phyloP scores from a whole-genome alignment of 495 filamentous ascomycete genomes.

The Penicillium maclennaniae region DNA sequence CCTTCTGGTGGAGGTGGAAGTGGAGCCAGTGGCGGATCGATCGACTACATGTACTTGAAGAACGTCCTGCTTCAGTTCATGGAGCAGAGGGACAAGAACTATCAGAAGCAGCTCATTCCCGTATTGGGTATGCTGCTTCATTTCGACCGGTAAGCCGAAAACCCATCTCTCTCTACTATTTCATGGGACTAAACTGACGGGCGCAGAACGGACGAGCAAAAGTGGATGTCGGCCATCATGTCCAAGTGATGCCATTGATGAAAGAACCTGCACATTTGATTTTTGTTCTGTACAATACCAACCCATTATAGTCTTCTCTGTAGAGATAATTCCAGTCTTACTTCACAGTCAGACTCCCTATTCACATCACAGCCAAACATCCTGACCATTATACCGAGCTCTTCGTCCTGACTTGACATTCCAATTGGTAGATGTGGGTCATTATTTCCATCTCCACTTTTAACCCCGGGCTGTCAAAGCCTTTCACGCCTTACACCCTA shows the following conservation, averaged over 20 bases:
- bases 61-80: conserved; percentile 93
- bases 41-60: conserved; percentile 88
- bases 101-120: conserved; percentile 85
- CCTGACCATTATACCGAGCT: neutral
- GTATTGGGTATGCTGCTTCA: conserved; percentile 86
- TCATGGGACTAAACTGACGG: conserved; percentile 6
- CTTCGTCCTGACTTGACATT: too few species aligned
- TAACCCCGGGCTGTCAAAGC: neutral
- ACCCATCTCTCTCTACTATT: neutral
- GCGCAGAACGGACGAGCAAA: conserved; percentile 75
- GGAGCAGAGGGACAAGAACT: conserved; percentile 88
- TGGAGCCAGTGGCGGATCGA: conserved; percentile 23
- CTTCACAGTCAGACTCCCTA: neutral
- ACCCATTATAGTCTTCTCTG: conserved; percentile 2
- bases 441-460: neutral
- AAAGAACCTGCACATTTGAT: neutral
- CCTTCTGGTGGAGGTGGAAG: conserved; percentile 26
- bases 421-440: neutral
- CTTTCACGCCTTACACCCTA: neutral
- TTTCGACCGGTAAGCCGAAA: conserved; percentile 72
- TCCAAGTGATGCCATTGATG: conserved; percentile 32
- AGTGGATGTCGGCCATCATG: conserved; percentile 78
- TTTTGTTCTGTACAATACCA: conserved; percentile 17
- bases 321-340: neutral
- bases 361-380: too few species aligned